A percentile compares a stretch with the other conserved stretches of the same genome.
These are phyloP conservation scores for Fusarium sp. DNA, from an alignment of 2,329 filamentous ascomycete species.

Conservation along the genomic window DNA sequence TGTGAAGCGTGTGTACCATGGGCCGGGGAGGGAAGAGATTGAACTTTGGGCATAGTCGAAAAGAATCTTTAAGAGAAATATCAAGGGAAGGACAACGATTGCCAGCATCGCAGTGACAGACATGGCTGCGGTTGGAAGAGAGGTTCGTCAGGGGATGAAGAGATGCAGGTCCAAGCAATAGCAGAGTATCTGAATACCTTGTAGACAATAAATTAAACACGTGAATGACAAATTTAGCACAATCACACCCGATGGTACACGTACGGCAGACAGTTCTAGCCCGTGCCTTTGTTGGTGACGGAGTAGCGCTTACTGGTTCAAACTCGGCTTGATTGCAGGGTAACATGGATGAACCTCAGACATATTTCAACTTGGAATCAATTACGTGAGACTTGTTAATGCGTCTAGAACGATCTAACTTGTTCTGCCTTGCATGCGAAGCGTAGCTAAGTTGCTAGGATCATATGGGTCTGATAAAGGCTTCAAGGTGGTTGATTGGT, in stretches of 20 bases:
- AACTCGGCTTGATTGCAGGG: neutral
- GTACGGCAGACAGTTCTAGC: neutral
- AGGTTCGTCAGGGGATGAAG: neutral
- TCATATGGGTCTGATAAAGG: neutral
- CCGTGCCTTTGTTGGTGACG: neutral
- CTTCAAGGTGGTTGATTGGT: neutral
- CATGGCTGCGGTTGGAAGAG: neutral
- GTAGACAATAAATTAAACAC: neutral
- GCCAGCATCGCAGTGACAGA: neutral
- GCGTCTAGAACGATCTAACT: neutral
- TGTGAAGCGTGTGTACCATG: neutral
- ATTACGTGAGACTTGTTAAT: neutral
- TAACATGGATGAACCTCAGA: neutral
- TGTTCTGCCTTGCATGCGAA: neutral
- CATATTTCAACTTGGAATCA: neutral
- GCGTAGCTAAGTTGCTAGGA: neutral
- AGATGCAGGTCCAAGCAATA: neutral
- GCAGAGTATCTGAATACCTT: neutral
- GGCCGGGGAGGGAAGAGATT: neutral
- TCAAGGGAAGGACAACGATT: neutral
- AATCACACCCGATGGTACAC: neutral
- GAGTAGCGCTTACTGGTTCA: neutral
- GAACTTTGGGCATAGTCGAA: neutral
- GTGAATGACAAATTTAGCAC: neutral
- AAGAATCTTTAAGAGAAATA: neutral